phyloP scores from a whole-genome alignment of 2,329 filamentous ascomycete genomes.

The Colletotrichum destructivum region DNA sequence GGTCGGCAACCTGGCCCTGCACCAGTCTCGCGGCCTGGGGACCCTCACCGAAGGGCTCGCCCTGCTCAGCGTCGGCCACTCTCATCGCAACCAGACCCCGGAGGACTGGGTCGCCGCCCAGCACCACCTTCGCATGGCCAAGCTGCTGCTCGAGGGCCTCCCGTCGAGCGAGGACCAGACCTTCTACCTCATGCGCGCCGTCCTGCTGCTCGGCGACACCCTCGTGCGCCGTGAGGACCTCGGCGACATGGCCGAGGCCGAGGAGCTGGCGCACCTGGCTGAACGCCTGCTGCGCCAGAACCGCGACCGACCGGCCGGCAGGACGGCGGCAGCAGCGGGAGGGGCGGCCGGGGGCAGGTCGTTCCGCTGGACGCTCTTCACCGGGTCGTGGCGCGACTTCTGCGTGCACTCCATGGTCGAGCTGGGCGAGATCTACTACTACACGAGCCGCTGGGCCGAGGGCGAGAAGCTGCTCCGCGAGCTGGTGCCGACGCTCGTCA shows the following conservation, averaged over 20 bases:
- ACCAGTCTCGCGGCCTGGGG: conserved; percentile 33
- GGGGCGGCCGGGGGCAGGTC: neutral
- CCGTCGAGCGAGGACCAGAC: conserved; percentile 38
- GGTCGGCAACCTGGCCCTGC: conserved; percentile 31
- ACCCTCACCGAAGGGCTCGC: conserved; percentile 41
- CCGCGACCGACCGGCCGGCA: conserved; percentile 14
- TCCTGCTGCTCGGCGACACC: conserved; percentile 43
- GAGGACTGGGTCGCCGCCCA: conserved; percentile 40
- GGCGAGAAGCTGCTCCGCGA: conserved; percentile 43
- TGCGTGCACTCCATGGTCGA: conserved; percentile 45
- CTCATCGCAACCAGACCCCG: conserved; percentile 42
- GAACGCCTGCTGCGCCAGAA: conserved; percentile 36
- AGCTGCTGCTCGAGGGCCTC: conserved; percentile 36
- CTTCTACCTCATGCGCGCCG: conserved; percentile 42
- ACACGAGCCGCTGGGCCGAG: conserved; percentile 43
- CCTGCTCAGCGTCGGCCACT: conserved; percentile 41
- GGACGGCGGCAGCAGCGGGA: too few species aligned
- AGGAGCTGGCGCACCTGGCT: conserved; percentile 36
- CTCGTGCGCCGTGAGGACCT: conserved; percentile 42
- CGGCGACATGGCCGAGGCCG: conserved; percentile 40
- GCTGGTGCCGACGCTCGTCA: conserved; percentile 40
- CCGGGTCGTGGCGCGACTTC: conserved; percentile 42
- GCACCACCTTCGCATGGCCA: conserved; percentile 40
- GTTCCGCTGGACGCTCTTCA: conserved; percentile 39
- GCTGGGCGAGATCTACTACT: conserved; percentile 46